phyloP scores from a whole-genome alignment of 1,139 yeast species.

The Arxiozyma heterogenica region DNA sequence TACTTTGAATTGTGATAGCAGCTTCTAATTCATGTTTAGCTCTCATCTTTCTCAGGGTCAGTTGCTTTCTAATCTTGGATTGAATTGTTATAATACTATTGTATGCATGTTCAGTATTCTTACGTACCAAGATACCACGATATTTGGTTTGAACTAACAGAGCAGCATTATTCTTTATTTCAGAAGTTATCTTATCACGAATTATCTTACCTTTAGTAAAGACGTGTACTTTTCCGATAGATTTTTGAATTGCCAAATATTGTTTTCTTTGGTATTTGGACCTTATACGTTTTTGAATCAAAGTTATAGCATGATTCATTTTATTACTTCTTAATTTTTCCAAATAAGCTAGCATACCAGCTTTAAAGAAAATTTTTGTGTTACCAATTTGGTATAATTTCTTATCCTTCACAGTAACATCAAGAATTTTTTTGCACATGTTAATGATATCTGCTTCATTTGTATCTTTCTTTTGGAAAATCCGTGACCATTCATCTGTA shows the following conservation, averaged over 20 bases:
- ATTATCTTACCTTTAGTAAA: slow-evolving; percentile 53
- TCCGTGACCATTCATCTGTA: slow-evolving; percentile 61
- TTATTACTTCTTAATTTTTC: slow-evolving; percentile 83
- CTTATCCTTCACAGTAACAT: slow-evolving; percentile 51
- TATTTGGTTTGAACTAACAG: slow-evolving; percentile 60
- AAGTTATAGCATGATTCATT: slow-evolving; percentile 67
- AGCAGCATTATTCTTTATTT: slow-evolving; percentile 60
- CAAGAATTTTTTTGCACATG: slow-evolving; percentile 62
- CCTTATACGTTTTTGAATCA: slow-evolving; percentile 81
- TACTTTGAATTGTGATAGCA: slow-evolving; percentile 58
- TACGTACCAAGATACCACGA: slow-evolving; percentile 58
- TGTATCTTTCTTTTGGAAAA: slow-evolving; percentile 44
- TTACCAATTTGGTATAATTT: slow-evolving; percentile 78
- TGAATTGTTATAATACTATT: slow-evolving; percentile 56
- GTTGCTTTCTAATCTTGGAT: slow-evolving; percentile 58
- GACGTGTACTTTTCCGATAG: slow-evolving; percentile 54
- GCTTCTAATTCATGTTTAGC: slow-evolving; percentile 49
- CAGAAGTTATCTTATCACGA: slow-evolving; percentile 48
- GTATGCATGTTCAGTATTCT: slow-evolving; percentile 38
- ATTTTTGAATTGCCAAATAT: slow-evolving; percentile 47
- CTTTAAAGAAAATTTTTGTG: slow-evolving; percentile 91
- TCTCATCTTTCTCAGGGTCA: slow-evolving; percentile 45
- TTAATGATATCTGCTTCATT: slow-evolving; percentile 53
- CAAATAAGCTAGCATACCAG: slow-evolving; percentile 90
- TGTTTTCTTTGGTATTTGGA: slow-evolving; percentile 55